Base-by-base conservation (phyloP, 2,329 filamentous ascomycete genomes). In the Ophiostoma novo-ulmi region DNA sequence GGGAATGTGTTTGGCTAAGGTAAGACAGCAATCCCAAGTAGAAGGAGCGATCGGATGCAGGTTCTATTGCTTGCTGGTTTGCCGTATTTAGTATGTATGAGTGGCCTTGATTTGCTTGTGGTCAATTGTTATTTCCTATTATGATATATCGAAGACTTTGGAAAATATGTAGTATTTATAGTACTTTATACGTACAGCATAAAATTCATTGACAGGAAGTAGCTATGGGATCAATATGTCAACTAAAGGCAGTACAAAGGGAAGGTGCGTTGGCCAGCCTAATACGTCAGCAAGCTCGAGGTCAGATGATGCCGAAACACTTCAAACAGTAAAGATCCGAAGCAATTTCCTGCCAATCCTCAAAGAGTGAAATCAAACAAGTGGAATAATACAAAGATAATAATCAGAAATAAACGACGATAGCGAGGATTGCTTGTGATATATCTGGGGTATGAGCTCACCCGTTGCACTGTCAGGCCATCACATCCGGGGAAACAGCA, bases 401-500 rank as follows among this genome's bases (percentile, higher is more conserved):
- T 26, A 11, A 58, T 26, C 2, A 58, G 14, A 48, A 48, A 48
- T 20, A 48, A 48, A 48, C 17, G 17, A 48, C 44, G 6, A 58
- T 13, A 26, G 52, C 17, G 17, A 48, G 17, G 6, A 58, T 13
- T 13, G 52, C 7, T 58, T 26, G 22, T 58, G 52, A 58, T 14
- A 58, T 48, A 58, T 58, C 52, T 58, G 52, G 52, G 52, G 52
- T 58, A 22, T 44, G 39, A 31, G 26, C 58, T 35, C 35, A 39
- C 14, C 61, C 61, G 36, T 63, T 8, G 31, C 20, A 35, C 35
- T 35, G 58, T 64, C 58, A 64, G 17, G 61, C 17, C 61, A 65
- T 65, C 63, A 41, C 58, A 39, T 65, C 63, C 35, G 63, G 63
- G 63, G 63, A 65, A 65, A 65, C n/a, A 22, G 31, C 63, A 36